These are phyloP conservation scores for Pelargonium australe DNA, from an alignment of 441 rosid genomes.

Conservation along the genomic window DNA sequence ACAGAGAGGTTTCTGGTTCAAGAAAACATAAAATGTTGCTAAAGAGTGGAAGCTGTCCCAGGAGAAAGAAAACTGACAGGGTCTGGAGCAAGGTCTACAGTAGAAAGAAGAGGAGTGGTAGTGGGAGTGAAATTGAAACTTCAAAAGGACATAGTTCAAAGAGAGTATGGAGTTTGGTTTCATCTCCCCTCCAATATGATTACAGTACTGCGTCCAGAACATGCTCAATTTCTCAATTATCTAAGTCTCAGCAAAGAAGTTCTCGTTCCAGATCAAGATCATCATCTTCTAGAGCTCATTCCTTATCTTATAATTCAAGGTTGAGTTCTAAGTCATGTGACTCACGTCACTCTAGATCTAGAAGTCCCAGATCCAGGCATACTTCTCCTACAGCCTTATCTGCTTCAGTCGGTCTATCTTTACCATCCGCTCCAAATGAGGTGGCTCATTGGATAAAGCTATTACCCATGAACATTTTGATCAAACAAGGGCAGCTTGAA, in stretches of 20 bases:
- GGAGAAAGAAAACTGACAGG: slow-evolving; percentile 18
- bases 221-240: slow-evolving; percentile 23
- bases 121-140: slow-evolving; percentile 23
- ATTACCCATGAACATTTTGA: slow-evolving; percentile 19
- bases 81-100: slow-evolving; percentile 16
- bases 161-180: slow-evolving; percentile 25
- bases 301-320: slow-evolving; percentile 24
- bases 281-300: slow-evolving; percentile 22
- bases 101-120: slow-evolving; percentile 27
- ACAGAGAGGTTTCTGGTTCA: slow-evolving; percentile 19
- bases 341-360: slow-evolving; percentile 23
- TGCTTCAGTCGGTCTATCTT: slow-evolving; percentile 21
- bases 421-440: slow-evolving; percentile 30
- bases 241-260: slow-evolving; percentile 15
- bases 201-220: slow-evolving; percentile 21
- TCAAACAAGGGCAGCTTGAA: slow-evolving; percentile 16
- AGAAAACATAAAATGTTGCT: slow-evolving; percentile 17
- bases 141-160: slow-evolving; percentile 22
- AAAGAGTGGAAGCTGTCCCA: slow-evolving; percentile 21
- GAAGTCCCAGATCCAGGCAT: slow-evolving; percentile 22
- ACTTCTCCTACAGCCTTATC: slow-evolving; percentile 30
- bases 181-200: slow-evolving; percentile 25
- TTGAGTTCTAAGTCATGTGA: slow-evolving; percentile 19
- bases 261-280: slow-evolving; percentile 30
- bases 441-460: slow-evolving; percentile 24